Conservation (phyloP, 768 basidiomycete genomes). For the Rhizopogon vinicolor region DNA sequence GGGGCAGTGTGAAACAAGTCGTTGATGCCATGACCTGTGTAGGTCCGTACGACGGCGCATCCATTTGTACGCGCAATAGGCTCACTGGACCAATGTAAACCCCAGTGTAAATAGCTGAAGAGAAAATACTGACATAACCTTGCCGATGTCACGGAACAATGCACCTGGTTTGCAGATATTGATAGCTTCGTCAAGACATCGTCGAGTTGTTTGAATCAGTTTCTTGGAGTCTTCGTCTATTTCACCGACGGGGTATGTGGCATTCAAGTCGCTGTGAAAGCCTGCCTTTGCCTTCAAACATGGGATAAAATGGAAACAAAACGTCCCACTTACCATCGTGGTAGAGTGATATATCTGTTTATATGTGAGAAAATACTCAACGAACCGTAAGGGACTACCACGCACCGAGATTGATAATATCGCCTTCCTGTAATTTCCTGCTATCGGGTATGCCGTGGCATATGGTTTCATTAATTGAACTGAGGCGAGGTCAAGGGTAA, state of each 20-base stretch:
- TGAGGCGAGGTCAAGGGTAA: constrained; percentile 20
- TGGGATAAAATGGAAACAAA: background rate
- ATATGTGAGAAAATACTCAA: constrained; percentile 13
- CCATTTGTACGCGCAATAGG: constrained; percentile 77
- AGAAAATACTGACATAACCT: constrained; percentile 62
- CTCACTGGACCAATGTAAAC: constrained; percentile 48
- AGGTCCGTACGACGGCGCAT: constrained; percentile 88
- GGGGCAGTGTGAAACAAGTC: constrained; percentile 81
- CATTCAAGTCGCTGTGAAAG: constrained; percentile 91
- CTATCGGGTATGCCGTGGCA: constrained; percentile 97
- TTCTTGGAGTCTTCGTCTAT: constrained; percentile 81
- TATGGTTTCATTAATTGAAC: constrained; percentile 92
- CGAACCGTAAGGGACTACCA: constrained; percentile 6
- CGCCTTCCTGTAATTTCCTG: constrained; percentile 80
- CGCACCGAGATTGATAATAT: constrained; percentile 92
- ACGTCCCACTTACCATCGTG: constrained; percentile 53
- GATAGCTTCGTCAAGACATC: constrained; percentile 86
- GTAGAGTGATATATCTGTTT: constrained; percentile 72
- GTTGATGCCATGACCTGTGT: constrained; percentile 90
- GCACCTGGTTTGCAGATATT: constrained; percentile 91
- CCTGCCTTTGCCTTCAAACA: constrained; percentile 37
- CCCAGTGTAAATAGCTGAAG: background rate
- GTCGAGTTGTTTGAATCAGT: constrained; percentile 77
- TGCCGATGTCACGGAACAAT: constrained; percentile 84
- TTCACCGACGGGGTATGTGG: constrained; percentile 84